Evolutionary conservation across 116 monocot genomes (phyloP), one percentile per base, ranked within the genome.

Genomic region (Iris pallida): DNA sequence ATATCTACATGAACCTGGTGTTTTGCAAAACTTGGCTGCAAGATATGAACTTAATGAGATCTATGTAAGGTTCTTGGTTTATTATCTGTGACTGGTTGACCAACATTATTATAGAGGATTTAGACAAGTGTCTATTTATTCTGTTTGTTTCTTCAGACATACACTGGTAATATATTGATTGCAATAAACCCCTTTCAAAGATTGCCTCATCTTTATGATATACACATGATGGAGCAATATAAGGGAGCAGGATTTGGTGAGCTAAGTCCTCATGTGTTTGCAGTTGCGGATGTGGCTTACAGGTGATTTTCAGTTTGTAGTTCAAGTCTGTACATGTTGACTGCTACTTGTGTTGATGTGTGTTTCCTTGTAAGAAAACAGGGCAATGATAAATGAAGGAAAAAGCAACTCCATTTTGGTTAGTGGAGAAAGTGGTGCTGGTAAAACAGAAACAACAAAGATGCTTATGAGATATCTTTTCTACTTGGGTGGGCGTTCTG

Each of bases 401-500:
- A 78, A 75, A 66, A 78, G 75, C 62, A 78, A 83, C 53, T 83
- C 82, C 65, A 83, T 83, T 66, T 78, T 83, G 78, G 82, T 83
- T 19, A 83, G 82, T 75, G 82, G 82, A 74, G 82, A 83, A 78
- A 83, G 82, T 66, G 82, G 82, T 66, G 82, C 82, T 16, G 82
- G 82, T 40, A 83, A 83, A 63, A 83, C 82, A 14, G 82, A 83
- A 68, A 83, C 82, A 57, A 76, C 76, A 71, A 81, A 76, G 72
- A 76, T 75, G 75, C 68, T 71, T 64, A 81, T 76, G 81, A 81
- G 81, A 57, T 81, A 76, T 61, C 75, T 81, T 67, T 72, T 72
- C 18, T 67, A 76, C 40, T 64, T 81, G 54, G 75, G 81, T 72
- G 75, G 81, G 61, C 68, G 79, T 16, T 79, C 79, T 73, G 76